phyloP scores from a whole-genome alignment of 192 early-diverging fungal genomes.

The Mortierella alpina region DNA sequence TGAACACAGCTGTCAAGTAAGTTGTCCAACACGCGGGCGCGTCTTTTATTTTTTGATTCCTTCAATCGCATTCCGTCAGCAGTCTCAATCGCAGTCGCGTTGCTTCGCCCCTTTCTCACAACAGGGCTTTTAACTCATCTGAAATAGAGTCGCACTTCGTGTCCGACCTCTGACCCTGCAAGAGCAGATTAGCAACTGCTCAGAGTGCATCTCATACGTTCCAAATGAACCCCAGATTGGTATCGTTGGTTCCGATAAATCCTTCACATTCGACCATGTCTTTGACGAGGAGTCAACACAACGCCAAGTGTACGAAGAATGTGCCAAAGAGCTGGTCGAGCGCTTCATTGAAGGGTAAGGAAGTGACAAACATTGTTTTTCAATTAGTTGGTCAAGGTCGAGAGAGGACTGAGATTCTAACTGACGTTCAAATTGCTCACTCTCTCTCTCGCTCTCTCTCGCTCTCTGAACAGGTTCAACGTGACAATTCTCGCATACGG shows the following conservation, averaged over 20 bases:
- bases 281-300: conserved; percentile 68
- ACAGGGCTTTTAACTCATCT: not conserved
- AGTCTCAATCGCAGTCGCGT: no score
- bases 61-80: not conserved
- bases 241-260: conserved; percentile 67
- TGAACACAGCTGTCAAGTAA: conserved; percentile 55
- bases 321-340: conserved; percentile 69
- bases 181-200: conserved; percentile 72
- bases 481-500: conserved; percentile 93
- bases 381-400: not conserved
- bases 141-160: conserved; percentile 76
- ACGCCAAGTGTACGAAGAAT: conserved; percentile 65
- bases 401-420: not conserved
- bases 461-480: conserved; percentile 76
- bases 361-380: not conserved
- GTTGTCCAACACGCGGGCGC: not conserved
- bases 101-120: no score
- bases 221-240: conserved; percentile 72
- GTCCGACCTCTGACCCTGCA: conserved; percentile 82
- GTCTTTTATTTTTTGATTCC: conserved; percentile 1
- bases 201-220: conserved; percentile 68
- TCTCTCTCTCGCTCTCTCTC: not conserved
- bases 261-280: conserved; percentile 79
- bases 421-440: not conserved
- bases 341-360: conserved; percentile 80